Evolutionary conservation across 345 rosid genomes (phyloP).

Genomic region (Aegle marmelos): DNA sequence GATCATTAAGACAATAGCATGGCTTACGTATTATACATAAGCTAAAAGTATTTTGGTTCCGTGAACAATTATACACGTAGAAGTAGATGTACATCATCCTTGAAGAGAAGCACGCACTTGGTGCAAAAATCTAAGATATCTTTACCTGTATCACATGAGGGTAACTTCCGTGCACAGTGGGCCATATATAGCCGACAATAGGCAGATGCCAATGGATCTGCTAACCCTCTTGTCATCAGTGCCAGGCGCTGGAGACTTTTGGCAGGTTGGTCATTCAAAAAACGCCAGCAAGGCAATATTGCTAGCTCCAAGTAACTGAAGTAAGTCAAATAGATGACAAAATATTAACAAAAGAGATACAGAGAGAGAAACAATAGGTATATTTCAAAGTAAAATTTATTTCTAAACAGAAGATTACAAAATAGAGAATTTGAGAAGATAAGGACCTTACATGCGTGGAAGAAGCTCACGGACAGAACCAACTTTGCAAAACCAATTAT

Average conservation of each 20-base stretch:
- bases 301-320: conserved; percentile 88
- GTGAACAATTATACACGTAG: background rate
- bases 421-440: conserved; percentile 6
- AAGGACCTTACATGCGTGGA: conserved; percentile 73
- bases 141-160: conserved; percentile 50
- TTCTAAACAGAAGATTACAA: background rate
- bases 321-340: conserved; percentile 8
- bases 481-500: conserved; percentile 91
- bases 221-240: conserved; percentile 83
- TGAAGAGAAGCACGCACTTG: background rate
- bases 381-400: background rate
- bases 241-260: conserved; percentile 63
- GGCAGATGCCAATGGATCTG: conserved; percentile 78
- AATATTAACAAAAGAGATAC: conserved; percentile 9
- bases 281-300: conserved; percentile 85
- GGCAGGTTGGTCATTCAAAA: conserved; percentile 52
- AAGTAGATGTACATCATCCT: background rate
- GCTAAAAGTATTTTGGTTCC: background rate
- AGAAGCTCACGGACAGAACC: conserved; percentile 85
- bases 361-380: conserved; percentile 4
- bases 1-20: background rate
- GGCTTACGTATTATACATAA: background rate
- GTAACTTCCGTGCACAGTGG: conserved; percentile 64
- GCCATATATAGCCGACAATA: conserved; percentile 80
- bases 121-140: background rate